Base-by-base conservation (phyloP, 1,284 basidiomycete genomes). In the Peniophora sp. region DNA sequence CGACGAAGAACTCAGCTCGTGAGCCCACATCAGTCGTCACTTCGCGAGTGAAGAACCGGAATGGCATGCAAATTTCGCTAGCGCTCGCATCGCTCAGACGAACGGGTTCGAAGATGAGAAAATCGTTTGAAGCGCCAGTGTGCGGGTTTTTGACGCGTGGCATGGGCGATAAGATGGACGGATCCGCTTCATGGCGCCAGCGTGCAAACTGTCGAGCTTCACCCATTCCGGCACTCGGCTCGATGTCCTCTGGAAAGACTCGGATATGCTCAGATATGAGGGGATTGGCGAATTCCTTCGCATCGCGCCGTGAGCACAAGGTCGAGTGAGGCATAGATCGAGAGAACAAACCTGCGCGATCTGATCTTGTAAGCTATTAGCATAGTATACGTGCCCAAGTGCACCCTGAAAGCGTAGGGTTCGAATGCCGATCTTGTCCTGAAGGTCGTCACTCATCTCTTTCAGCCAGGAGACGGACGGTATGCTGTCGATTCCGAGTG, bases 381-480 rank as follows among this genome's bases (percentile, higher is more conserved):
- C 48, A 18, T 55, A 55, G 44, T 52, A 55, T 0, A 51, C 35
- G 41, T 58, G 47, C n/a, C 57, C 50, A 3, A 56, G 18, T 3
- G 51, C 39, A 18, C 57, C 42, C 37, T 53, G 12, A 32, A 53
- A 47, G 0, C 47, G 44, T 12, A 52, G 51, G 12, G 45, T 50
- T 2, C 27, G 10, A 3, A 55, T 51, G 1, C 54, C 54, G 20
- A 27, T 49, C 6, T 15, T 3, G 2, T 42, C 35, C 24, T 55
- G 54, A 6, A 53, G 41, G 11, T 24, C 41, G 2, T 22, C 32
- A 22, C 34, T 41, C 6, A 52, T 3, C 1, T 27, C 17, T 17
- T 47, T 45, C 9, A 55, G 24, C 14, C 23, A 39, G 2, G 24
- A 44, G 15, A 47, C 45, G 1, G 52, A 53, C 0, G 54, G 54